These are phyloP conservation scores for Phtheirospermum japonicum DNA, from an alignment of 257 asterid species.

Conservation along the genomic window DNA sequence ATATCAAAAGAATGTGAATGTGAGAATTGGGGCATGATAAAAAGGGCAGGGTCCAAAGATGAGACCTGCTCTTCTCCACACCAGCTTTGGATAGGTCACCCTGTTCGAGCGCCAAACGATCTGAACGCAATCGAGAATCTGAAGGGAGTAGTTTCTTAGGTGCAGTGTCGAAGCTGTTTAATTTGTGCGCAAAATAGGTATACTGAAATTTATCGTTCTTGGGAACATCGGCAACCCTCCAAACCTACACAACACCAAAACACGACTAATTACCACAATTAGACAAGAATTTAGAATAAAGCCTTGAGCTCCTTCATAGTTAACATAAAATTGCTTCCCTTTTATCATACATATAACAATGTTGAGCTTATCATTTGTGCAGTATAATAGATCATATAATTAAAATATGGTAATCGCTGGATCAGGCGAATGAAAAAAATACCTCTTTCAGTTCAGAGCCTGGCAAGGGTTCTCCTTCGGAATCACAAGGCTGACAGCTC, in stretches of 20 bases:
- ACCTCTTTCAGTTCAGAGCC: conserved; percentile 64
- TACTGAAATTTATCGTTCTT: conserved; percentile 59
- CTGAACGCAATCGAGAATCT: conserved; percentile 65
- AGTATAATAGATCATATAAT: neutral
- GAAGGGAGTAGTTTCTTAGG: conserved; percentile 58
- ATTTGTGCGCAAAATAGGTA: conserved; percentile 56
- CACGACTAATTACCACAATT: neutral
- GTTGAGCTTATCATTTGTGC: neutral
- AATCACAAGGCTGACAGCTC: conserved; percentile 62
- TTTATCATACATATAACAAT: neutral
- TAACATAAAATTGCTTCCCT: neutral
- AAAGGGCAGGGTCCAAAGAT: neutral
- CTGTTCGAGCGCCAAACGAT: conserved; percentile 59
- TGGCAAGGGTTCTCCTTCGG: conserved; percentile 60
- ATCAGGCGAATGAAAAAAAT: neutral
- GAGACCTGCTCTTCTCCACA: conserved; percentile 56
- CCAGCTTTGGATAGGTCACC: conserved; percentile 59
- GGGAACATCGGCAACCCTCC: conserved; percentile 53
- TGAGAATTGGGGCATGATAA: neutral
- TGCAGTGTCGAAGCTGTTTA: conserved; percentile 60
- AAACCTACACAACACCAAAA: conserved; percentile 35
- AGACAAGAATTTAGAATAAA: neutral
- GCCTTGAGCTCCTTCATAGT: neutral
- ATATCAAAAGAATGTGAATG: neutral
- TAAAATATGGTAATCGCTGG: neutral